Conservation (phyloP, 2,329 filamentous ascomycete species). For the Capronia americana region DNA sequence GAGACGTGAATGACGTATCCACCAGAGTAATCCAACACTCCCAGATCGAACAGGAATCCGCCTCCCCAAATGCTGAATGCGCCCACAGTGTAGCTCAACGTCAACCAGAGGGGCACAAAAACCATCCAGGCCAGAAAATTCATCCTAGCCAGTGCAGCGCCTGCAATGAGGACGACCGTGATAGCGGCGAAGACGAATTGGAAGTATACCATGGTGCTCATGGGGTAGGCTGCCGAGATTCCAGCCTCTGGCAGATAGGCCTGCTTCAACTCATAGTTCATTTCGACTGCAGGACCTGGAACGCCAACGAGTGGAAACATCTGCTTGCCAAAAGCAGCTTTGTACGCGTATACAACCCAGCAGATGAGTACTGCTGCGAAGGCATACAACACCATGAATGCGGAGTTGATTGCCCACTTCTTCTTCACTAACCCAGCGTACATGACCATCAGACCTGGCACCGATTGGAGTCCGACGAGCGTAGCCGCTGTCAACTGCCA, state of each 20-base stretch:
- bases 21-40: constrained; percentile 60
- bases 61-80: constrained; percentile 55
- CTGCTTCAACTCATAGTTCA: constrained; percentile 53
- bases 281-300: constrained; percentile 55
- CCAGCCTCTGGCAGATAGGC: constrained; percentile 52
- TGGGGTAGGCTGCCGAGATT: constrained; percentile 52
- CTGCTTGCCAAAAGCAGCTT: constrained; percentile 56
- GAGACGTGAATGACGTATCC: constrained; percentile 62
- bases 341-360: constrained; percentile 60
- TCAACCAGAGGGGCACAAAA: constrained; percentile 60
- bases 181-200: constrained; percentile 62
- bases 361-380: constrained; percentile 57
- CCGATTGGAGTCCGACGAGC: constrained; percentile 57
- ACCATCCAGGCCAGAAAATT: constrained; percentile 61
- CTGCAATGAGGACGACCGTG: constrained; percentile 56
- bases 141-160: constrained; percentile 57
- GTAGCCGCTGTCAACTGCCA: constrained; percentile 61
- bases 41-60: constrained; percentile 54
- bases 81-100: constrained; percentile 53
- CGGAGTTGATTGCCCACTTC: constrained; percentile 59
- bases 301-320: constrained; percentile 58
- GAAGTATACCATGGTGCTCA: constrained; percentile 61
- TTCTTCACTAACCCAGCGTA: constrained; percentile 55
- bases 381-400: constrained; percentile 60
- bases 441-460: constrained; percentile 58